phyloP scores from a whole-genome alignment of 768 basidiomycete species.

The Auricularia heimuer region DNA sequence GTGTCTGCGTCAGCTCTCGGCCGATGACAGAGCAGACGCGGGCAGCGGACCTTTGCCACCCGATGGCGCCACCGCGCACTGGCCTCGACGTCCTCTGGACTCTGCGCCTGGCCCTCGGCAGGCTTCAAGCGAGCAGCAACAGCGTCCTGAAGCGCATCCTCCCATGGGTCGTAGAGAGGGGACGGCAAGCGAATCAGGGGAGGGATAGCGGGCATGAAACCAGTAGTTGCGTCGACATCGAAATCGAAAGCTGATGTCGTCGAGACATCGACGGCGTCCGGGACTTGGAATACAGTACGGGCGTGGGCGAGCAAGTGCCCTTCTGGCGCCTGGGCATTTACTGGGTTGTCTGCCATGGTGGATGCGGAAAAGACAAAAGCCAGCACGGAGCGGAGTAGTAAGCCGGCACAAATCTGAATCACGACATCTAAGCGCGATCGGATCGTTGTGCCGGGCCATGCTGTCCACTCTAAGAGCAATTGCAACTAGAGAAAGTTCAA shows the following conservation, averaged over 20 bases:
- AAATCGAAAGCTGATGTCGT: slow-evolving; percentile 79
- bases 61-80: slow-evolving; percentile 62
- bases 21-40: slow-evolving; percentile 3
- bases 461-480: no score
- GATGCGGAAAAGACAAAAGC: neutral
- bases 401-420: no score
- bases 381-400: no score
- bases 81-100: slow-evolving; percentile 33
- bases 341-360: neutral
- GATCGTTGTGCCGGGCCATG: no score
- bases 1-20: slow-evolving; percentile 10
- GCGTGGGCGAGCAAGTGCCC: neutral
- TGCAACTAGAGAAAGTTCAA: no score
- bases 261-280: slow-evolving; percentile 31
- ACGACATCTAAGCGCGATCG: no score
- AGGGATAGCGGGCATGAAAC: slow-evolving; percentile 79
- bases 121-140: slow-evolving; percentile 40
- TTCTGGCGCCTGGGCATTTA: neutral
- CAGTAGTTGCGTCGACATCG: slow-evolving; percentile 84
- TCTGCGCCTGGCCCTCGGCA: slow-evolving; percentile 47
- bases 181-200: slow-evolving; percentile 54
- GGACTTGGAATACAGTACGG: neutral
- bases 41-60: slow-evolving; percentile 47
- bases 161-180: slow-evolving; percentile 61
- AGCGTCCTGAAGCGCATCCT: slow-evolving; percentile 45